Conservation (phyloP, 345 rosid genomes). For the Eutrema heterophyllum region DNA sequence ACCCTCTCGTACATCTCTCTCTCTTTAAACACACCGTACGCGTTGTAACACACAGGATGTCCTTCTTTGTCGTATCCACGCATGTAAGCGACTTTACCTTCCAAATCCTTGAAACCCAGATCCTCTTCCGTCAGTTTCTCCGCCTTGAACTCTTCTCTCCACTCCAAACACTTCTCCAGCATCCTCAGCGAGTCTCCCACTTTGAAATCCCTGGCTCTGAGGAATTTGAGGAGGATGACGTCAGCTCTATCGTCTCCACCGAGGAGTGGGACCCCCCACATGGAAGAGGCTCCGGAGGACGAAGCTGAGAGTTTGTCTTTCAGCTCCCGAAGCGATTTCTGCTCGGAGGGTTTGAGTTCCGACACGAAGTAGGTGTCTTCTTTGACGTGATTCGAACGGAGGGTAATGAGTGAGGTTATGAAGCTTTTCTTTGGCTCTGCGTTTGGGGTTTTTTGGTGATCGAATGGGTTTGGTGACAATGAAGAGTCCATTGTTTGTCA, state of each 20-base stretch:
- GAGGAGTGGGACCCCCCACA: constrained; percentile 80
- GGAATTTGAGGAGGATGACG: constrained; percentile 79
- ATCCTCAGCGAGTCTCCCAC: constrained; percentile 58
- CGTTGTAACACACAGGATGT: constrained; percentile 94
- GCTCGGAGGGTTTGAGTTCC: constrained; percentile 70
- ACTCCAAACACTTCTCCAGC: constrained; percentile 70
- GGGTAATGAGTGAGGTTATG: constrained; percentile 60
- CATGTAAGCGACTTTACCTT: constrained; percentile 87
- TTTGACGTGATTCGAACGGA: constrained; percentile 64
- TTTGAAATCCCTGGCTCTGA: constrained; percentile 82
- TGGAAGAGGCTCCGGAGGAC: constrained; percentile 35
- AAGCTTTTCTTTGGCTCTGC: constrained; percentile 56
- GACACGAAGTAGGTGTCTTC: constrained; percentile 83
- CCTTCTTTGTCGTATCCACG: constrained; percentile 77
- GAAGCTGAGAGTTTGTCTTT: constrained; percentile 50
- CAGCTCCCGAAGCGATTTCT: constrained; percentile 69
- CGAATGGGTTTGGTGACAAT: constrained; percentile 40
- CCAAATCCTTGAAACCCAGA: constrained; percentile 80
- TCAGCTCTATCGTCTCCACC: constrained; percentile 62
- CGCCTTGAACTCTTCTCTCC: constrained; percentile 79
- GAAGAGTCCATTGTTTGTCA: constrained; percentile 38
- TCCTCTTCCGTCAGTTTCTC: constrained; percentile 72
- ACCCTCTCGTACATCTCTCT: constrained; percentile 78
- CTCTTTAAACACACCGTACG: constrained; percentile 80
- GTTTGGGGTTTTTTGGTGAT: constrained; percentile 33